Percentiles rank a stretch among this genome's conserved stretches.
phyloP scores from a whole-genome alignment of 331 rosid species.

The Arachis monticola region DNA sequence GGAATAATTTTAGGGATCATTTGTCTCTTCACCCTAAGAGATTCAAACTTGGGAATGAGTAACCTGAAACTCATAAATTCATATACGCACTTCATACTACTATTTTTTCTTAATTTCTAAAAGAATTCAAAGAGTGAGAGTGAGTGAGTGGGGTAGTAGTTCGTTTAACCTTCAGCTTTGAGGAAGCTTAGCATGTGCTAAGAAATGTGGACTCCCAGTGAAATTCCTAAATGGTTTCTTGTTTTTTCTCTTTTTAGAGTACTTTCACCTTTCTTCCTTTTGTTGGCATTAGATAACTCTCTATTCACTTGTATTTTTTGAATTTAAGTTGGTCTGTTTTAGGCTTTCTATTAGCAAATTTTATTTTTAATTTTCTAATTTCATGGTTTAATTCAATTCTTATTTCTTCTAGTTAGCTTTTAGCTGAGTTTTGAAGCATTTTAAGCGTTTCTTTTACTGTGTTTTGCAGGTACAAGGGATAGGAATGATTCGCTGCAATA shows the following conservation, averaged over 20 bases:
- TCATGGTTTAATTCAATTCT: no score
- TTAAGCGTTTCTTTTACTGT: no score
- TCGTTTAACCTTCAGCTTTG: conserved; percentile 57
- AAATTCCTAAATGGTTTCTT: conserved; percentile 28
- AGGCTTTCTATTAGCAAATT: no score
- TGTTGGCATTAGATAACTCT: conserved; percentile 23
- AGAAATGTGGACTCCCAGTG: conserved; percentile 42
- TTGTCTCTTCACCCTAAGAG: background rate
- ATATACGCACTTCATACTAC: conserved; percentile 22
- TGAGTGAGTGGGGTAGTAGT: conserved; percentile 16
- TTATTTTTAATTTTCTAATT: no score
- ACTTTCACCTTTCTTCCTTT: conserved; percentile 3
- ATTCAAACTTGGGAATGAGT: conserved; percentile 12
- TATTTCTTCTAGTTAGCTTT: no score
- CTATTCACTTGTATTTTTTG: no score
- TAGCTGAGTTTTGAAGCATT: no score
- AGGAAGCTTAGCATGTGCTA: conserved; percentile 38
- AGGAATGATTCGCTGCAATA: no score
- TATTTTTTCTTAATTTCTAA: conserved; percentile 22
- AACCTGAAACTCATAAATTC: conserved; percentile 3
- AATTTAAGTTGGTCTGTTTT: no score
- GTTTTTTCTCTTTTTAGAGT: background rate
- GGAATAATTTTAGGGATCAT: conserved; percentile 10
- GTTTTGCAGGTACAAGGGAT: no score
- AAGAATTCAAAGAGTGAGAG: conserved; percentile 37